Evolutionary conservation across 129 eudicot genomes (phyloP).

Genomic region (Arctium minus): DNA sequence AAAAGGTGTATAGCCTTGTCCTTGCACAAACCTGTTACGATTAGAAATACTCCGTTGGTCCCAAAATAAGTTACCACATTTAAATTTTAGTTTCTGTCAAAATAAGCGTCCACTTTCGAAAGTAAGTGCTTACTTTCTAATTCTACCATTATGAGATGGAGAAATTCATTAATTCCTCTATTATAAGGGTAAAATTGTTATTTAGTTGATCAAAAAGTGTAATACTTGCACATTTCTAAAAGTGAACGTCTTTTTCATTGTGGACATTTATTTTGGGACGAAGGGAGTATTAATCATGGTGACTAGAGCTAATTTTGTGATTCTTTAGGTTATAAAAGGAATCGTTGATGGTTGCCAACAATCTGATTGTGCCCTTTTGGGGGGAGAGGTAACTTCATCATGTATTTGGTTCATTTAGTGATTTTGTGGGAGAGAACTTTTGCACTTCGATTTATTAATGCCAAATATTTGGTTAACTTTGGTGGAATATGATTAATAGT

Average conservation of each 20-base stretch:
- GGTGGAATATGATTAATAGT: not conserved
- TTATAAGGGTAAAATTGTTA: not conserved
- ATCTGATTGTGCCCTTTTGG: constrained; percentile 69
- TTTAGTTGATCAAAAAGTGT: not conserved
- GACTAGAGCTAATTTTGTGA: not conserved
- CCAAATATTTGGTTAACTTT: not conserved
- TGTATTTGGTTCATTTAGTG: not conserved
- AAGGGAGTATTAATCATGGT: not conserved
- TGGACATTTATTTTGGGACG: not conserved
- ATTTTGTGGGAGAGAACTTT: not conserved
- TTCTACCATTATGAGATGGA: not conserved
- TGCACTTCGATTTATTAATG: not conserved
- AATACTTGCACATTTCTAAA: not conserved
- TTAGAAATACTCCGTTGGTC: not conserved
- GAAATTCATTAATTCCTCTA: not conserved
- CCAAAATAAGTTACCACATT: not conserved
- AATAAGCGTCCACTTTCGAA: not conserved
- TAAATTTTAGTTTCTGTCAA: not conserved
- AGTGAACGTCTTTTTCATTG: not conserved
- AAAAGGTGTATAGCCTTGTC: constrained; percentile 42
- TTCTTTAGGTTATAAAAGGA: constrained; percentile 70
- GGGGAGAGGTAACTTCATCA: constrained; percentile 63
- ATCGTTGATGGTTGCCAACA: constrained; percentile 78
- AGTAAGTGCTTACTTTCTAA: not conserved
- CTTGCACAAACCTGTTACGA: not conserved